Base-by-base conservation (phyloP, 2,329 filamentous ascomycete species). In the Fusarium sp. region DNA sequence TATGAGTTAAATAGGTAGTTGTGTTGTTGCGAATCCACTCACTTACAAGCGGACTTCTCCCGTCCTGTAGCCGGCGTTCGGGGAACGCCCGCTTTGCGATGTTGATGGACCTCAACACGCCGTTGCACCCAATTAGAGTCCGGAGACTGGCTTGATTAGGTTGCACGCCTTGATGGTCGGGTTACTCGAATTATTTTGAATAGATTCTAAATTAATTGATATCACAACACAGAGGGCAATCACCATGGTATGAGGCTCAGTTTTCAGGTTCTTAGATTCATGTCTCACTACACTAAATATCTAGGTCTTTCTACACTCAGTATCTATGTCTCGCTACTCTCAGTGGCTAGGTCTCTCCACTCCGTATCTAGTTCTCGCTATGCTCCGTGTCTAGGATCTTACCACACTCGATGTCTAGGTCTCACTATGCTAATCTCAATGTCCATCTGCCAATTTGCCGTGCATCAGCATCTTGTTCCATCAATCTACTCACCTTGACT, bases 151-250 rank as follows among this genome's bases (percentile, higher is more conserved):
- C 8, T 31, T 16, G 14, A 8, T 31, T 16, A 31, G 31, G 14
- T 18, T 34, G 2, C 16, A 18, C 1, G 13, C 13, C 14, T 34
- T 2, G 14, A 34, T 14, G 31, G 1, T 4, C 16, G 7, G 1
- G 30, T 1, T 16, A 34, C 31, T 34, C 31, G 5, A 23, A 23
- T 23, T 23, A 4, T 23, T 23, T 34, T 31, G 30, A 16, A 16
- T 16, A 26, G 26, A 31, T 13, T 31, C 30, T 8, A 37, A 10
- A 37, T 7, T 37, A 3, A 37, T 37, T 37, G 3, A 7, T 6
- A 37, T n/a, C 6, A 37, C 18, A 37, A 37, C 6, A 37, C 18
- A 9, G 9, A 37, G 4, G 10, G 6, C 10, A 37, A 37, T n/a
- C 5, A 11, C 3, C 18, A 37, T 12, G 34, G 18, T 7, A 37